Base-by-base conservation (phyloP, 148 eudicot genomes). In the Rhododendron griersonianum region DNA sequence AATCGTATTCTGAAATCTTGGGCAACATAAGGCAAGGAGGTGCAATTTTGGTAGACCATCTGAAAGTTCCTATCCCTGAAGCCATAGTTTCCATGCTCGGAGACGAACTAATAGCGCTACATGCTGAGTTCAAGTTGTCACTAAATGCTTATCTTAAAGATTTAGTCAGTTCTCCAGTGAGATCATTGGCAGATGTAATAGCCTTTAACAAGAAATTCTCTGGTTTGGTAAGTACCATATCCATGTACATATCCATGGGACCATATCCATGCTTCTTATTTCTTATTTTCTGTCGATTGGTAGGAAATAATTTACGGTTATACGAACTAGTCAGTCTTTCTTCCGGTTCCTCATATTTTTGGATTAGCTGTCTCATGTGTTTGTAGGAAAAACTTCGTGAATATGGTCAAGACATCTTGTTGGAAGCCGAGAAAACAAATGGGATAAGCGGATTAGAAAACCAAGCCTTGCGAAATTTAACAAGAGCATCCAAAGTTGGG, bases 181-280 rank as follows among this genome's bases (percentile, higher is more conserved):
- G 90, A 19, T 90, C 93, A 1, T 28, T 91, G 82, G 69, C 89
- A 25, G 93, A 91, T 80, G 35, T 90, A 3, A 90, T 90, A 25
- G 63, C 84, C 81, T 90, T 90, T 83, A 90, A 88, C 39, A 11
- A 85, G n/a, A 88, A 89, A 48, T 50, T 51, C 81, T 78, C 89
- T 51, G 83, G 80, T 47, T 45, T 85, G 89, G 90, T 90, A 77
- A 28, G 85, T 33, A 35, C 11, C 7, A 28, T 16, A n/a, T 63
- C 55, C 35, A 89, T 89, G 78, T 28, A n/a, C 11, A 23, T 63
- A 65, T 2, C 65, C 23, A 59, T 21, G 19, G 11, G 50, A 47
- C 50, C 28, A 23, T 63, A 65, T 2, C 65, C n/a, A 59, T 21
- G 19, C 8, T 59, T 59, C 65, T 59, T 59, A 19, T 59, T 59